Base-by-base conservation (phyloP, 2,329 filamentous ascomycete species). In the Rhinocladiella similis region DNA sequence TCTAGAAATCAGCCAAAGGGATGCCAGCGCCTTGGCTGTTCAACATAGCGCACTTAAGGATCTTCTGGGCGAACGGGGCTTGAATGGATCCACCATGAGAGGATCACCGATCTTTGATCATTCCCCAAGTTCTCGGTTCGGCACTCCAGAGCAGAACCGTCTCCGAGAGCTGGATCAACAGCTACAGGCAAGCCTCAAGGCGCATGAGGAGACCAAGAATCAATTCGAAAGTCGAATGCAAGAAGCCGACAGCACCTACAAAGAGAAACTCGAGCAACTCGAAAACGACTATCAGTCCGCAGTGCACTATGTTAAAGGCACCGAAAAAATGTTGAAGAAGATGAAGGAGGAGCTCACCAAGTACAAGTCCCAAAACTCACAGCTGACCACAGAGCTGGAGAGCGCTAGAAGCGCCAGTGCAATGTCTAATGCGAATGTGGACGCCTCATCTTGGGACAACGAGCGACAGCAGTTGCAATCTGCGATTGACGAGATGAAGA, bases 221-320 rank as follows among this genome's bases (percentile, higher is more conserved):
- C 82, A 82, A 3, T 91, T 91, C 62, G 90, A 94, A 59, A 79
- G 83, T 35, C 89, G 93, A 53, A 86, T 90, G 58, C 88, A 94
- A 65, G 90, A 96, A 68, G 88, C 91, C n/a, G 93, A 96, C 70
- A 82, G 85, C 53, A 84, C 89, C 46, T 97, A 96, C 75, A 89
- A 92, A 60, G 92, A 97, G 71, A 97, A 97, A 73, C 81, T 99
- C 50, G 84, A 90, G 57, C 92, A 96, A 69, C 84, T 99, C 29
- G 92, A 97, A 74, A 96, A 92, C 70, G 94, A 99, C 72, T 97
- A 99, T 71, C 91, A 97, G 73, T 96, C 94, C 41, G 93, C 94
- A 14, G 92, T 97, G 48, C 94, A 97, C 73, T 99, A 99, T 69
- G 90, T 99, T 65, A 95, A 96, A 74, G 94, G 94, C 56, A 97